These are phyloP conservation scores for Xylaria multiplex DNA, from an alignment of 2,329 filamentous ascomycete genomes.

Conservation along the genomic window DNA sequence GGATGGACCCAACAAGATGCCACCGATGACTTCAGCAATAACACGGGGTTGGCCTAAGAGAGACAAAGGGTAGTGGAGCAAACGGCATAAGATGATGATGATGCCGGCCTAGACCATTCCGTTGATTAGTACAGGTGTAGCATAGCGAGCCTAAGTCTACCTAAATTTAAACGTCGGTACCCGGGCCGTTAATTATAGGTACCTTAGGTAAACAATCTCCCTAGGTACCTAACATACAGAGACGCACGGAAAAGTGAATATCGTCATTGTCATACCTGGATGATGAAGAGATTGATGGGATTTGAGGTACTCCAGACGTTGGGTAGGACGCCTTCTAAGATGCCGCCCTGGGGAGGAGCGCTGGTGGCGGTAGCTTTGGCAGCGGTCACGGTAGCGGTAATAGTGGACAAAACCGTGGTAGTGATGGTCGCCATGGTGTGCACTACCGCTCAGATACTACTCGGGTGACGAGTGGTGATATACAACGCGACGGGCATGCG, in stretches of 20 bases:
- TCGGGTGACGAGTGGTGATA: background rate
- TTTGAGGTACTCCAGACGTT: slow-evolving; percentile 74
- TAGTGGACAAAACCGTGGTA: slow-evolving; percentile 40
- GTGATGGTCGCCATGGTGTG: slow-evolving; percentile 40
- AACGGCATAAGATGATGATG: slow-evolving; percentile 77
- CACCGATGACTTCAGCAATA: slow-evolving; percentile 81
- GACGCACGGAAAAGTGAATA: background rate
- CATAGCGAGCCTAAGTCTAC: too few species aligned
- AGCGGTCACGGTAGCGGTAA: slow-evolving; percentile 38
- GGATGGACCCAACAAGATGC: slow-evolving; percentile 78
- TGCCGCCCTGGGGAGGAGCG: slow-evolving; percentile 63
- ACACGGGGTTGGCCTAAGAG: slow-evolving; percentile 78
- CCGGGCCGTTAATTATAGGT: too few species aligned
- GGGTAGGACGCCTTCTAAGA: slow-evolving; percentile 77
- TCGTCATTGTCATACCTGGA: slow-evolving; percentile 62
- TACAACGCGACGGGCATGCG: slow-evolving; percentile 8
- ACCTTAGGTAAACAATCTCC: too few species aligned
- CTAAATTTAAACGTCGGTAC: too few species aligned
- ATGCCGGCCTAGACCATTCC: slow-evolving; percentile 65
- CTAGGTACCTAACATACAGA: background rate
- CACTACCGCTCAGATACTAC: background rate
- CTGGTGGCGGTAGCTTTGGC: slow-evolving; percentile 44
- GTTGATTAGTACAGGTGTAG: slow-evolving; percentile 22
- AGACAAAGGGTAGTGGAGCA: slow-evolving; percentile 77
- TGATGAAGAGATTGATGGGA: slow-evolving; percentile 79